Conservation (phyloP, 2,329 filamentous ascomycete species). For the Fusarium buharicum region DNA sequence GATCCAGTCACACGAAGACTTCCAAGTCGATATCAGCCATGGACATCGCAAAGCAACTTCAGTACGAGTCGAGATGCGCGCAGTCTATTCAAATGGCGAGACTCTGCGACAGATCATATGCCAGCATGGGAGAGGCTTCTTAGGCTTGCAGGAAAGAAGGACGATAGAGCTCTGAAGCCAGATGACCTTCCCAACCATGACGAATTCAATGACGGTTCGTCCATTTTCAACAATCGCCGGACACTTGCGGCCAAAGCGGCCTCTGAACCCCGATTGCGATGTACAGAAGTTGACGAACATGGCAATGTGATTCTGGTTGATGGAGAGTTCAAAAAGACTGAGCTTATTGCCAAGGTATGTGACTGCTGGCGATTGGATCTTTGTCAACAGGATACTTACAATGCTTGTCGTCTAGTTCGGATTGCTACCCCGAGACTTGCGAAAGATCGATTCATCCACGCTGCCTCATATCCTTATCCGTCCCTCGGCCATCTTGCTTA, state of each 20-base stretch:
- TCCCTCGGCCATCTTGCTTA: slow-evolving; percentile 91
- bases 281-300: slow-evolving; percentile 93
- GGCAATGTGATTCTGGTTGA: slow-evolving; percentile 93
- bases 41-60: slow-evolving; percentile 40
- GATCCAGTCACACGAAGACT: slow-evolving; percentile 35
- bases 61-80: slow-evolving; percentile 44
- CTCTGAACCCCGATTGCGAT: slow-evolving; percentile 86
- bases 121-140: slow-evolving; percentile 62
- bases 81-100: slow-evolving; percentile 38
- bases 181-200: slow-evolving; percentile 68
- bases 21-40: slow-evolving; percentile 14
- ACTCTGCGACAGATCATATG: slow-evolving; percentile 37
- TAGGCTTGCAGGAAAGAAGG: slow-evolving; percentile 54
- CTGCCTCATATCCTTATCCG: slow-evolving; percentile 95
- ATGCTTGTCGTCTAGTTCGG: slow-evolving; percentile 72
- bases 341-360: slow-evolving; percentile 89
- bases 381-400: slow-evolving; percentile 7
- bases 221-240: slow-evolving; percentile 75
- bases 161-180: slow-evolving; percentile 59
- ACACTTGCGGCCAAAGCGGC: slow-evolving; percentile 79
- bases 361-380: neutral
- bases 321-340: slow-evolving; percentile 96
- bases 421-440: slow-evolving; percentile 89
- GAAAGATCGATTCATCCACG: slow-evolving; percentile 97
- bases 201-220: slow-evolving; percentile 66